A percentile compares a stretch with the other conserved stretches of the same genome.
These are phyloP conservation scores for Emydomyces testavorans DNA, from an alignment of 2,329 filamentous ascomycete genomes.

Conservation along the genomic window DNA sequence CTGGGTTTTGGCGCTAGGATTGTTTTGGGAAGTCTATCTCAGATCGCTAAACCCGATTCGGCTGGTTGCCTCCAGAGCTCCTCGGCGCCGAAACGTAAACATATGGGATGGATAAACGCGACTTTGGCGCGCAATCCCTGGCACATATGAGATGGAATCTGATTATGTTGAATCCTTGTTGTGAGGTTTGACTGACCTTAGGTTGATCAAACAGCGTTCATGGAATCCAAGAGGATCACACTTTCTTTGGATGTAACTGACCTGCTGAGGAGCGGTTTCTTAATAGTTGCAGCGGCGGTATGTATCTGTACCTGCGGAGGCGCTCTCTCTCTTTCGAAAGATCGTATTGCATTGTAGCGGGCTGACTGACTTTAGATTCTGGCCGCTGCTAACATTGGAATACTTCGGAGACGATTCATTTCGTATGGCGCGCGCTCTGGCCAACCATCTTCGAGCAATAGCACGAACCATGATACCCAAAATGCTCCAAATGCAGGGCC, in stretches of 20 bases:
- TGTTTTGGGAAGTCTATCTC: constrained; percentile 6
- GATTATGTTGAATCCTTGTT: not conserved
- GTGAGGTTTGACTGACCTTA: not conserved
- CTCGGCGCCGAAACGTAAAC: constrained; percentile 3
- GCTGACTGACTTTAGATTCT: constrained; percentile 31
- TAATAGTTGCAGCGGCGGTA: constrained; percentile 1
- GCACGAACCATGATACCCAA: constrained; percentile 6
- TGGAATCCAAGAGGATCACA: not conserved
- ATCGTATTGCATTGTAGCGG: not conserved
- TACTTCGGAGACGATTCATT: constrained; percentile 46
- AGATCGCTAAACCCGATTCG: constrained; percentile 6
- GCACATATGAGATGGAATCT: not conserved
- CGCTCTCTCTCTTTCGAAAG: not conserved
- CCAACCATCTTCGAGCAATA: constrained; percentile 16
- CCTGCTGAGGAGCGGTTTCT: not conserved
- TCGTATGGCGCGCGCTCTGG: constrained; percentile 48
- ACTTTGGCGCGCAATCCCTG: not conserved
- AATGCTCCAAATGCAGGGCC: not conserved
- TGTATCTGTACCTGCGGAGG: not conserved
- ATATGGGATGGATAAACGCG: not conserved
- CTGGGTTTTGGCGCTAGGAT: constrained; percentile 11
- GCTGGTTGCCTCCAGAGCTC: constrained; percentile 2
- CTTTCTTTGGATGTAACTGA: constrained; percentile 1
- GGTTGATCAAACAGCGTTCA: not conserved
- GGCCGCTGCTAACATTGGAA: constrained; percentile 40